Evolutionary conservation across 2,329 filamentous ascomycete species (phyloP).

Genomic region (Pseudocercospora macadamiae): DNA sequence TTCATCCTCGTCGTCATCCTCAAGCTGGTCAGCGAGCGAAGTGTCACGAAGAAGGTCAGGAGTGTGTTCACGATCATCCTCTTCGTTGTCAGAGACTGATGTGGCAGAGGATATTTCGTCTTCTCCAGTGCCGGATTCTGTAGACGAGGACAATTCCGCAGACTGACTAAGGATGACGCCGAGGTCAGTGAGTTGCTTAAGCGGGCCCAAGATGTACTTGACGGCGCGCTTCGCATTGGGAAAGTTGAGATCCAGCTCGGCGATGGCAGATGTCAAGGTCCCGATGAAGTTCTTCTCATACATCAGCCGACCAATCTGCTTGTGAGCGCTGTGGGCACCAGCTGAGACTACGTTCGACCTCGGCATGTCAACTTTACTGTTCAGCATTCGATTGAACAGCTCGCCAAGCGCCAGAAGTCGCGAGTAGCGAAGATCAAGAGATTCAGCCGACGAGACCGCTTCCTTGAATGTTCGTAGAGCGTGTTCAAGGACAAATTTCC

Average conservation of each 20-base stretch:
- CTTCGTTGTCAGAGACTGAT: constrained; percentile 76
- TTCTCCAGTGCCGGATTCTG: constrained; percentile 70
- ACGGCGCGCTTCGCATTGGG: constrained; percentile 90
- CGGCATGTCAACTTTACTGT: constrained; percentile 67
- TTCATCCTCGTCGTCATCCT: constrained; percentile 74
- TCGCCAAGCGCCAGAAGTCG: constrained; percentile 86
- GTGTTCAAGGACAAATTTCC: constrained; percentile 92
- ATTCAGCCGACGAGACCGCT: constrained; percentile 75
- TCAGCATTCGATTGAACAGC: constrained; percentile 90
- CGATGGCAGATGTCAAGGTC: constrained; percentile 85
- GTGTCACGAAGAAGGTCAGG: constrained; percentile 97
- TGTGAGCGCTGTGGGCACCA: constrained; percentile 59
- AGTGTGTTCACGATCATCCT: constrained; percentile 74
- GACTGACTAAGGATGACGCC: constrained; percentile 83
- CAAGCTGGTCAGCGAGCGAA: constrained; percentile 77
- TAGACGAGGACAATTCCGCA: constrained; percentile 66
- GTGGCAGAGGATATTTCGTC: constrained; percentile 87
- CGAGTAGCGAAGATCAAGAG: constrained; percentile 82
- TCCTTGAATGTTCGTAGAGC: constrained; percentile 90
- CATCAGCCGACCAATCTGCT: constrained; percentile 90
- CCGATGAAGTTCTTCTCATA: constrained; percentile 96
- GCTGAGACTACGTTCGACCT: constrained; percentile 40
- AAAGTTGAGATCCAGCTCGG: constrained; percentile 94
- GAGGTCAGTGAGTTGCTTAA: constrained; percentile 84
- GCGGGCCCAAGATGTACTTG: constrained; percentile 90